Evolutionary conservation across 2,329 filamentous ascomycete genomes (phyloP), one percentile per base, ranked within the genome.

Genomic region (Aspergillus brasiliensis): DNA sequence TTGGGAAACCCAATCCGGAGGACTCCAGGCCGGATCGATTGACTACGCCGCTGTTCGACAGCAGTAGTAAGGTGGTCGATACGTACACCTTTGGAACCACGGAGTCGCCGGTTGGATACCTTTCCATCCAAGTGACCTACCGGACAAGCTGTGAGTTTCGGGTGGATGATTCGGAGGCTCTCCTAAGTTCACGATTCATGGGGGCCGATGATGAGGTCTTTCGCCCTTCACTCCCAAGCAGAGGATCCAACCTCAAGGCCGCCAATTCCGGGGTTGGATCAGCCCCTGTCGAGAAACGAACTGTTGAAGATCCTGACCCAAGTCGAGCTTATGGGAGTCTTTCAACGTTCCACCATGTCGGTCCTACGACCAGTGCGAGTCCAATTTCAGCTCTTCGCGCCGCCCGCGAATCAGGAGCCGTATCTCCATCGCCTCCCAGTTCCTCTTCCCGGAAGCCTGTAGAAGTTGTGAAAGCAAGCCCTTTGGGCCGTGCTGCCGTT

Each of bases 131-230:
- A 38, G 91, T 97, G 28, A 87, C 88, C 10, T 97, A 96, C 77
- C 89, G 95, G 63, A 91, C 87, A 59, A 92, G 95, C 71, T 96
- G 91, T 79, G 92, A 90, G 69, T 97, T 99, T 75, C 88, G 90
- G 48, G 87, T 98, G 40, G 94, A 96, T 69, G 92, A 97, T 75
- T 90, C 92, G 0, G 95, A 98, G 76, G 89, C 93, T 5, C 79
- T 98, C 8, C 78, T 98, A 46, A 97, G 93, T 78, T 97, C 94
- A 13, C 89, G 92, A 31, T 97, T 98, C 71, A 92, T 97, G 85
- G 92, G 91, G 13, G 85, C 92, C 38, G 93, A 97, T 72, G 92
- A 97, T 72, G 87, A 91, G 61, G 91, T 91, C 70, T 96, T 96
- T 74, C 87, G 87, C 62, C 92, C 92, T 8, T 93, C 91, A 1